These are phyloP conservation scores for Albophoma yamanashiensis DNA, from an alignment of 2,329 filamentous ascomycete species.

Conservation along the genomic window DNA sequence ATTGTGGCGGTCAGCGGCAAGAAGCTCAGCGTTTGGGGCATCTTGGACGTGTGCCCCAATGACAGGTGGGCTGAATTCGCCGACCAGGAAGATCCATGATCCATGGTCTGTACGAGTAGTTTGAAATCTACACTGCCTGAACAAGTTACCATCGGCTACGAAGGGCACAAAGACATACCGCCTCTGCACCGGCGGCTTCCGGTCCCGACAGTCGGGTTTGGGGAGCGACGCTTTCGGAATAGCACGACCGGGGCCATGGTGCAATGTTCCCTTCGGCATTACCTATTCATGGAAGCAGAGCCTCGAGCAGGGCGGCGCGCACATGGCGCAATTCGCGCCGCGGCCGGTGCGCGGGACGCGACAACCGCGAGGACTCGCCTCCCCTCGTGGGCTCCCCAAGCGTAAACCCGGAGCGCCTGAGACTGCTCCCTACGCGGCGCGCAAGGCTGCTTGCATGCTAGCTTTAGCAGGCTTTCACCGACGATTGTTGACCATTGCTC, in stretches of 20 bases:
- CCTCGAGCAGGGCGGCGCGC: neutral
- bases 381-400: neutral
- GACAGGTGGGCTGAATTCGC: neutral
- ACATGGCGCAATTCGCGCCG: neutral
- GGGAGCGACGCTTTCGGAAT: neutral
- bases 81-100: neutral
- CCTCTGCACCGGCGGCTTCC: neutral
- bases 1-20: neutral
- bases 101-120: neutral
- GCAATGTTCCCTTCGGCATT: neutral
- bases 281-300: neutral
- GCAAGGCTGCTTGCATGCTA: neutral
- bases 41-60: neutral
- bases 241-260: neutral
- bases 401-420: neutral
- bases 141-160: neutral
- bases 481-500: neutral
- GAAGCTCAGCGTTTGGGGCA: neutral
- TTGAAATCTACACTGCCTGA: neutral
- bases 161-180: neutral
- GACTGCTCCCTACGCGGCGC: neutral
- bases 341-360: neutral
- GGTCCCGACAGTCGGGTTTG: slow-evolving; percentile 1
- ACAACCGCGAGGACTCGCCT: neutral
- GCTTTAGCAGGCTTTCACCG: neutral